Evolutionary conservation across 371 early-diverging fungal species (phyloP).

Genomic region (Mucor mucedo): DNA sequence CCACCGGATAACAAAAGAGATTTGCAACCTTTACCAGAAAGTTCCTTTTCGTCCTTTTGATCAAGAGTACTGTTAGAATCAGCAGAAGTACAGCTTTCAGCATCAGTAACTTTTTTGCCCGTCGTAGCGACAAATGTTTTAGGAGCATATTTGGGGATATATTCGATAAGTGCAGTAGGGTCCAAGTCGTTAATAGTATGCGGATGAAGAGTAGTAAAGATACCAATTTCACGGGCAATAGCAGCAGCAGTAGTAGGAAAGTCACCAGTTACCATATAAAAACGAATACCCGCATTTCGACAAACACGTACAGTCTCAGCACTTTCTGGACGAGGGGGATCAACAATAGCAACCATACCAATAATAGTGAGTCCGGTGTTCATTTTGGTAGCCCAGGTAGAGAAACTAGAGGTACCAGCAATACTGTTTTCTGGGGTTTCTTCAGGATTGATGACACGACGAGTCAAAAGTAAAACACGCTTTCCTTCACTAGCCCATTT

Average conservation of each 20-base stretch:
- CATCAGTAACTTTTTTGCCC: too few species aligned
- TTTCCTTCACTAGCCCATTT: slow-evolving; percentile 67
- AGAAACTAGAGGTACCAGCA: slow-evolving; percentile 48
- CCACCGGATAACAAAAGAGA: slow-evolving; percentile 59
- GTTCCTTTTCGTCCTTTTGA: too few species aligned
- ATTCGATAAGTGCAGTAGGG: too few species aligned
- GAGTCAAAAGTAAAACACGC: slow-evolving; percentile 69
- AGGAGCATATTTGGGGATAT: too few species aligned
- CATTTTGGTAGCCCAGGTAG: slow-evolving; percentile 70
- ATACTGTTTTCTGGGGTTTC: slow-evolving; percentile 79
- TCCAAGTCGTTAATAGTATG: slow-evolving; percentile 69
- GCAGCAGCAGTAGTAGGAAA: slow-evolving; percentile 95
- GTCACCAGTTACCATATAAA: slow-evolving; percentile 99
- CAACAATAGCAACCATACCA: slow-evolving; percentile 94
- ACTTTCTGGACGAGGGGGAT: slow-evolving; percentile 97
- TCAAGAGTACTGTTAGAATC: too few species aligned
- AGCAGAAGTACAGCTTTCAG: too few species aligned
- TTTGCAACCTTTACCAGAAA: background rate
- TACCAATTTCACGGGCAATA: slow-evolving; percentile 93
- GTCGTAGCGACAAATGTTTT: too few species aligned
- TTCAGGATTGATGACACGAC: slow-evolving; percentile 62
- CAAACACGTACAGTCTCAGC: slow-evolving; percentile 82
- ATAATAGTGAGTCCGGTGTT: slow-evolving; percentile 83
- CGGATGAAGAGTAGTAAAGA: slow-evolving; percentile 94
- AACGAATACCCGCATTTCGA: slow-evolving; percentile 92